A percentile compares a stretch with the other conserved stretches of the same genome.
Evolutionary conservation across 371 early-diverging fungal genomes (phyloP).

Genomic region (Apophysomyces variabilis): DNA sequence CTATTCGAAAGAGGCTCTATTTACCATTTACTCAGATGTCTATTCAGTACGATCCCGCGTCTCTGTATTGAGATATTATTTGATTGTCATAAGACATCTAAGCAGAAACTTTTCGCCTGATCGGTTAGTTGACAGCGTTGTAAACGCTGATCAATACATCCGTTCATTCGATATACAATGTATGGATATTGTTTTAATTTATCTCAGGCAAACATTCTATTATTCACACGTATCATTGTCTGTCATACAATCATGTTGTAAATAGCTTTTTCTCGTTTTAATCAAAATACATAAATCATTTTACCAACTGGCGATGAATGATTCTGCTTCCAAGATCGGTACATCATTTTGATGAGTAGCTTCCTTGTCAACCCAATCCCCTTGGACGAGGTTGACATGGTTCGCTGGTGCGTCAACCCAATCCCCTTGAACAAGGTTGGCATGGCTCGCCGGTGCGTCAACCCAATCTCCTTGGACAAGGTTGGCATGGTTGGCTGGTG

Average conservation of each 20-base stretch:
- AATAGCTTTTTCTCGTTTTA: not conserved
- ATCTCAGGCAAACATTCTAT: too few relatives aligned
- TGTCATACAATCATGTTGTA: not conserved
- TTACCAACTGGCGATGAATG: not conserved
- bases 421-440: not conserved
- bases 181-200: too few relatives aligned
- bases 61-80: too few relatives aligned
- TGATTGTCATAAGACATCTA: too few relatives aligned
- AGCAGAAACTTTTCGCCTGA: too few relatives aligned
- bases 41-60: too few relatives aligned
- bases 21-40: too few relatives aligned
- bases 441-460: not conserved
- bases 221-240: too few relatives aligned
- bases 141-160: too few relatives aligned
- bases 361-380: not conserved
- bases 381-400: not conserved
- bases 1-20: too few relatives aligned
- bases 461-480: not conserved
- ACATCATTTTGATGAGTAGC: not conserved
- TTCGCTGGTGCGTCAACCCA: not conserved
- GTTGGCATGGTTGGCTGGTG: not conserved
- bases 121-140: too few relatives aligned
- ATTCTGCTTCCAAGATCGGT: not conserved
- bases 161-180: too few relatives aligned
- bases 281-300: not conserved